These are phyloP conservation scores for Trichophyton verrucosum DNA, from an alignment of 2,329 filamentous ascomycete species.

Conservation along the genomic window DNA sequence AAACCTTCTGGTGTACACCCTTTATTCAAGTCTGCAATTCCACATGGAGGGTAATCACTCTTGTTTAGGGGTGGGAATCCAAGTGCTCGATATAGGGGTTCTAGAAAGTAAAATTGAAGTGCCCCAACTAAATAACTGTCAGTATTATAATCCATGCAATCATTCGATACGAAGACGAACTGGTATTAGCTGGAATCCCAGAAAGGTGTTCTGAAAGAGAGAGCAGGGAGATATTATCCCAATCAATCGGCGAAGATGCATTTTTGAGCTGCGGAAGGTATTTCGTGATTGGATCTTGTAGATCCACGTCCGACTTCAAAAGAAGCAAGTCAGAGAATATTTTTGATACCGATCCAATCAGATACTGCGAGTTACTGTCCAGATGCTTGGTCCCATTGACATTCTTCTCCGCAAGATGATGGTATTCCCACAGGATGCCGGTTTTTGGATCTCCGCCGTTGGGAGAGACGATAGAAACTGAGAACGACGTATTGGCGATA, in stretches of 20 bases:
- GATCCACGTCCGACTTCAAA: constrained; percentile 25
- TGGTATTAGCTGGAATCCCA: constrained; percentile 29
- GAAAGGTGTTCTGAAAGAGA: constrained; percentile 29
- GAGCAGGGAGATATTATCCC: constrained; percentile 29
- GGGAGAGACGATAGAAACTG: constrained; percentile 25
- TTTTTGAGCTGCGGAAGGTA: constrained; percentile 24
- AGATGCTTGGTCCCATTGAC: constrained; percentile 24
- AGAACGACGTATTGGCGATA: constrained; percentile 29
- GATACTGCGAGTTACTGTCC: constrained; percentile 29
- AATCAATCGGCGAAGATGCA: constrained; percentile 19
- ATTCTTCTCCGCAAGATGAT: constrained; percentile 28
- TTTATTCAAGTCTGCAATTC: constrained; percentile 25
- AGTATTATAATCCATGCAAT: not conserved
- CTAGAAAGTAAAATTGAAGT: constrained; percentile 30
- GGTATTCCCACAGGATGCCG: constrained; percentile 32
- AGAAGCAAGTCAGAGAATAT: constrained; percentile 29
- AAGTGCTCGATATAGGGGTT: constrained; percentile 23
- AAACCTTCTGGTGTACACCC: constrained; percentile 25
- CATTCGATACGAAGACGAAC: constrained; percentile 1
- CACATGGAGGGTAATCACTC: constrained; percentile 27
- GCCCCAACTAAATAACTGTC: constrained; percentile 16
- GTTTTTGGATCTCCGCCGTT: constrained; percentile 15
- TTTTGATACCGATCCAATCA: constrained; percentile 33
- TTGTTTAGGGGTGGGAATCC: constrained; percentile 29
- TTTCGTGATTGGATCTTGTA: constrained; percentile 24